phyloP scores from a whole-genome alignment of 495 filamentous ascomycete species.

The Trichoderma asperelloides region DNA sequence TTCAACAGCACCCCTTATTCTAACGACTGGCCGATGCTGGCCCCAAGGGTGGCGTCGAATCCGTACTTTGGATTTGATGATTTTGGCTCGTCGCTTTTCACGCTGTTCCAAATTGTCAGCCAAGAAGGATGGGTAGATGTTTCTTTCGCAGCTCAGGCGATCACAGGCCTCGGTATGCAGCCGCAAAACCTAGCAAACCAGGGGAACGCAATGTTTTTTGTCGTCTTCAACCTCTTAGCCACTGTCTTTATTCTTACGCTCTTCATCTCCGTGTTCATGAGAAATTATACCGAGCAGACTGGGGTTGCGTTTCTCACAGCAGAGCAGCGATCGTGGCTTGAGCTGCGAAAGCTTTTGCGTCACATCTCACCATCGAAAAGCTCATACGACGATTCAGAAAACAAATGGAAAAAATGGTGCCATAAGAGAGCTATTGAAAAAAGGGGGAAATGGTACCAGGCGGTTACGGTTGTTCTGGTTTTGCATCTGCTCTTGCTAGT shows the following conservation, averaged over 20 bases:
- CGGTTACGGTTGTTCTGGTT: constrained; percentile 67
- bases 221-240: constrained; percentile 92
- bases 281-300: constrained; percentile 97
- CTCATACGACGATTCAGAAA: constrained; percentile 61
- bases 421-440: constrained; percentile 92
- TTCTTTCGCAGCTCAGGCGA: constrained; percentile 71
- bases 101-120: constrained; percentile 97
- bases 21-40: constrained; percentile 67
- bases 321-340: constrained; percentile 94
- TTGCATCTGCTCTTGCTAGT: constrained; percentile 77
- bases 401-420: constrained; percentile 77
- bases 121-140: constrained; percentile 97
- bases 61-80: constrained; percentile 89
- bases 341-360: constrained; percentile 83
- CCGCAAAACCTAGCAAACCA: constrained; percentile 58
- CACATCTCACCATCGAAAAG: constrained; percentile 92
- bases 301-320: constrained; percentile 94
- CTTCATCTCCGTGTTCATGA: constrained; percentile 99
- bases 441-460: constrained; percentile 82
- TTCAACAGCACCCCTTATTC: constrained; percentile 63
- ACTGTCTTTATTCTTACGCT: constrained; percentile 96
- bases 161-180: constrained; percentile 66
- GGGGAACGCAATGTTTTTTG: constrained; percentile 87
- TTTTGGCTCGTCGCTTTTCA: constrained; percentile 85
- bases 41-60: constrained; percentile 72